Evolutionary conservation across 768 basidiomycete genomes (phyloP).

Genomic region (Tylopilus sp.): DNA sequence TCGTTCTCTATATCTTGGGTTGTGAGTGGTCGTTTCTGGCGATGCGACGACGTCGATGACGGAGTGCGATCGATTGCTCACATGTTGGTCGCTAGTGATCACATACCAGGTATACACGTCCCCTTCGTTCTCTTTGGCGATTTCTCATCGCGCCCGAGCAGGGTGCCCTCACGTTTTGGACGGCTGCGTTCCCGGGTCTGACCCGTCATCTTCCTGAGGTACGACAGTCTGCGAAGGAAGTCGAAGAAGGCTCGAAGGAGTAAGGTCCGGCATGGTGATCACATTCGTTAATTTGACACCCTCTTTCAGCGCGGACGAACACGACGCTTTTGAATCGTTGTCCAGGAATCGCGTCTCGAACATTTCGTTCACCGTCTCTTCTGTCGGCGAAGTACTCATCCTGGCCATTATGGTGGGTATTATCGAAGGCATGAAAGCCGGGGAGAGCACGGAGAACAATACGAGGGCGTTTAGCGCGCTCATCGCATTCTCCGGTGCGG

Average conservation of each 20-base stretch:
- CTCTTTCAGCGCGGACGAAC: constrained; percentile 41
- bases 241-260: constrained; percentile 45
- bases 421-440: constrained; percentile 59
- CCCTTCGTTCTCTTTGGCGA: not conserved
- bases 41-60: no score
- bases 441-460: constrained; percentile 63
- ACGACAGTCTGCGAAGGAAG: constrained; percentile 44
- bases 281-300: not conserved
- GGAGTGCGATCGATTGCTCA: not conserved
- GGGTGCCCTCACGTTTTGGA: constrained; percentile 78
- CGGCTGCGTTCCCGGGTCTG: constrained; percentile 76
- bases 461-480: constrained; percentile 71
- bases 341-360: constrained; percentile 73
- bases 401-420: constrained; percentile 76
- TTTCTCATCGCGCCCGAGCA: constrained; percentile 25
- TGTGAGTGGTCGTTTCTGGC: constrained; percentile 37
- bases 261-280: constrained; percentile 18
- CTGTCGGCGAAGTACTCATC: constrained; percentile 66
- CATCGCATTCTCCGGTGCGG: constrained; percentile 77
- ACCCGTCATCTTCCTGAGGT: constrained; percentile 69
- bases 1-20: constrained; percentile 61
- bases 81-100: constrained; percentile 44
- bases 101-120: constrained; percentile 54
- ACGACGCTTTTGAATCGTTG: constrained; percentile 56
- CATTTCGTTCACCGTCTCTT: constrained; percentile 67